Conservation (phyloP, 2,329 filamentous ascomycete genomes). For the Alternaria dauci region DNA sequence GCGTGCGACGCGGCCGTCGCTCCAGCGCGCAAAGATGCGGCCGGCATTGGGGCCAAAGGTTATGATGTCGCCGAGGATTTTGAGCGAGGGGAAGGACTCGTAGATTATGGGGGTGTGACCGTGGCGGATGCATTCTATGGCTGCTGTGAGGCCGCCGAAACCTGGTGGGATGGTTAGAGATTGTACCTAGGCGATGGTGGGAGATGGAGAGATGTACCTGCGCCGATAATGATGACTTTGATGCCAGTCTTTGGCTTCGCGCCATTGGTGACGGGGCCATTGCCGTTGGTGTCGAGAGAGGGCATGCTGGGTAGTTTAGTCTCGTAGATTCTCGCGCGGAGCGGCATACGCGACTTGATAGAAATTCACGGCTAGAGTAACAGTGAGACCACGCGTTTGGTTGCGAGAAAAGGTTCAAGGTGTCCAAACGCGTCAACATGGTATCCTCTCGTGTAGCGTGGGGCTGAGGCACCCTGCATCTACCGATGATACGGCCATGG, state of each 20-base stretch:
- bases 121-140: conserved; percentile 69
- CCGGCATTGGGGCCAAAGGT: conserved; percentile 68
- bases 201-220: conserved; percentile 42
- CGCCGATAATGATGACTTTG: conserved; percentile 61
- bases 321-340: conserved; percentile 31
- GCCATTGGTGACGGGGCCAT: conserved; percentile 1
- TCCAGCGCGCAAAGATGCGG: conserved; percentile 69
- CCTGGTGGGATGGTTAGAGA: conserved; percentile 48
- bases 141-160: conserved; percentile 69
- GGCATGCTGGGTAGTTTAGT: conserved; percentile 34
- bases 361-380: neutral
- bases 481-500: conserved; percentile 5
- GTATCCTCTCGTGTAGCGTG: conserved; percentile 18
- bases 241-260: conserved; percentile 56
- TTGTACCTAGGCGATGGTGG: neutral
- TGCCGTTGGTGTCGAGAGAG: conserved; percentile 16
- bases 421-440: conserved; percentile 13
- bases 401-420: neutral
- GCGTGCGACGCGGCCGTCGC: conserved; percentile 57
- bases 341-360: conserved; percentile 22
- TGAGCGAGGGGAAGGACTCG: conserved; percentile 65
- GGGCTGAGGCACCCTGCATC: conserved; percentile 18
- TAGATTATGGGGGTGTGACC: conserved; percentile 68
- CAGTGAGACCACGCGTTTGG: neutral
- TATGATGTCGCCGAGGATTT: conserved; percentile 69